Base-by-base conservation (phyloP, 306 rosid genomes). In the Sophora flavescens region DNA sequence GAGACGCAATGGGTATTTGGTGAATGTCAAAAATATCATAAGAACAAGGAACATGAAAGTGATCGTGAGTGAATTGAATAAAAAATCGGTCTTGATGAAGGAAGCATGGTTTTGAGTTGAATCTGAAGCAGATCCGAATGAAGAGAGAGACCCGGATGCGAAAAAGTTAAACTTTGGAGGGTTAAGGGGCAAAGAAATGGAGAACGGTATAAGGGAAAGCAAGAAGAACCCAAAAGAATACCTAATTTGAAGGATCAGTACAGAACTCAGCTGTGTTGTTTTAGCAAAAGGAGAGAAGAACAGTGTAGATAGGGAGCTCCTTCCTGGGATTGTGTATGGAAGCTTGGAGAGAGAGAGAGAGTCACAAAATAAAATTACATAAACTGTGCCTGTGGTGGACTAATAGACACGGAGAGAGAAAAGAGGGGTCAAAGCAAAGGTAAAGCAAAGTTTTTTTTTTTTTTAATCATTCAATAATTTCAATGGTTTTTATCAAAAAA, bases 391-490 rank as follows among this genome's bases (percentile, higher is more conserved):
- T 83, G 80, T 67, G 82, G 82, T 68, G 88, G 88, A 85, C 84
- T 83, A 76, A 76, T 77, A 81, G 85, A 80, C 78, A 33, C 65
- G 44, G 68, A 78, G 84, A 77, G 81, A 74, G 67, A 50, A 50
- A 57, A 35, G 75, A 39, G 69, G 80, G 82, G 97, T 88, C 97
- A 89, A 91, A 91, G 88, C 97, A 89, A 91, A 91, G 88, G 51
- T 44, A 82, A 86, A 85, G 86, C 54, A 83, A 80, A 77, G 82
- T 61, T 4, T 33, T 33, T 6, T 60, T 57, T 13, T 70, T 59
- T 64, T 62, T 70, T 47, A 8, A 72, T 52, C 53, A 58, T 73
- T 75, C 86, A 86, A 80, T 85, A 70, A 85, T 82, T 85, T 82
- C 38, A 76, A 81, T 68, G 84, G 81, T 63, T n/a, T n/a, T n/a